Percentiles rank a stretch among this genome's conserved stretches.
Conservation (phyloP, 2,329 filamentous ascomycete species). For the Alternaria tenuissima region DNA sequence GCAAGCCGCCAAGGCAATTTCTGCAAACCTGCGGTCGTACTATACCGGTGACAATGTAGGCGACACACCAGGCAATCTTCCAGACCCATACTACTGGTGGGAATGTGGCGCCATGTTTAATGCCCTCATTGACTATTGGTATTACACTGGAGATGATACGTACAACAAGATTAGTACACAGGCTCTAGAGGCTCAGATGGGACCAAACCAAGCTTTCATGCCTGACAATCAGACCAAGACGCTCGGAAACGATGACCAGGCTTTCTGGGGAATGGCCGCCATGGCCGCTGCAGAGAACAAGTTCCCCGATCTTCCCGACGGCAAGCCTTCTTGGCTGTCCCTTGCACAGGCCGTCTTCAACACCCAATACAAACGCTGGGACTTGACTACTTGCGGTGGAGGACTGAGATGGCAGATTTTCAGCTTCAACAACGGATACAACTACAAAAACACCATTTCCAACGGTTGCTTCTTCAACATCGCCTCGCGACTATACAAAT, state of each 20-base stretch:
- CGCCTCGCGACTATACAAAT: constrained; percentile 75
- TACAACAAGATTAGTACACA: constrained; percentile 51
- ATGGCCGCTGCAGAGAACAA: constrained; percentile 66
- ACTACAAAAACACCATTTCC: constrained; percentile 83
- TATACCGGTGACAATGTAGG: constrained; percentile 70
- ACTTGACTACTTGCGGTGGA: constrained; percentile 70
- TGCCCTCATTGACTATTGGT: constrained; percentile 54
- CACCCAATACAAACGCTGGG: constrained; percentile 74
- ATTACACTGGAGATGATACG: constrained; percentile 52
- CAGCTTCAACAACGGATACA: constrained; percentile 75
- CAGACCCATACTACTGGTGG: constrained; percentile 56
- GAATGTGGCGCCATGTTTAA: constrained; percentile 53
- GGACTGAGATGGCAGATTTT: constrained; percentile 87
- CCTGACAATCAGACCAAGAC: constrained; percentile 71
- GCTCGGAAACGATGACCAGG: constrained; percentile 65
- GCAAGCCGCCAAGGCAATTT: constrained; percentile 67
- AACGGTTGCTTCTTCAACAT: constrained; percentile 87
- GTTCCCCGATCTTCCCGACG: constrained; percentile 53
- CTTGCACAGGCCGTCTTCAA: constrained; percentile 78
- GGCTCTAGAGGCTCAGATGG: constrained; percentile 78
- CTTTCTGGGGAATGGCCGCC: constrained; percentile 66
- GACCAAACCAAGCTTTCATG: constrained; percentile 78
- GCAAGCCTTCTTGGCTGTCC: constrained; percentile 70
- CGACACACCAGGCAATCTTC: constrained; percentile 66
- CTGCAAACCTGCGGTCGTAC: constrained; percentile 68